These are phyloP conservation scores for Stemphylium lycopersici DNA, from an alignment of 2,329 filamentous ascomycete species.

Conservation along the genomic window DNA sequence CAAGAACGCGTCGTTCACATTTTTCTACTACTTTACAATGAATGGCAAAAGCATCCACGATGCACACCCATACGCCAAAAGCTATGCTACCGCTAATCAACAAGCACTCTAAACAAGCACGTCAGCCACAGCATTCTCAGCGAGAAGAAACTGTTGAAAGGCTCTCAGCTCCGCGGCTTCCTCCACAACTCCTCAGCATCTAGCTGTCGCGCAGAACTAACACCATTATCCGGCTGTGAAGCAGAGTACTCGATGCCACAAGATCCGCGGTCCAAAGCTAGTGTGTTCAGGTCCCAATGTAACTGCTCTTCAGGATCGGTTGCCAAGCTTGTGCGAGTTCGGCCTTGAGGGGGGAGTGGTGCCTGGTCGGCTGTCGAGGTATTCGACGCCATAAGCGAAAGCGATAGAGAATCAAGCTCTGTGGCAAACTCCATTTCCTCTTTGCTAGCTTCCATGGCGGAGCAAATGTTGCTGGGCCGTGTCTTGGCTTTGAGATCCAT, in stretches of 20 bases:
- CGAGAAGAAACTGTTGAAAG: too few species aligned
- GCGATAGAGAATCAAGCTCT: conserved; percentile 40
- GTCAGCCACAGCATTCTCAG: too few species aligned
- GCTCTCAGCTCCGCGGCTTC: conserved; percentile 23
- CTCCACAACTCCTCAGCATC: conserved; percentile 35
- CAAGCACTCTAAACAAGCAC: background rate
- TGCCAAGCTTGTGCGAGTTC: conserved; percentile 34
- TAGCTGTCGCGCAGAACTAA: conserved; percentile 16
- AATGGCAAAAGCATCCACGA: background rate
- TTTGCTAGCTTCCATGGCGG: conserved; percentile 35
- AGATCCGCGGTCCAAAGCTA: conserved; percentile 40
- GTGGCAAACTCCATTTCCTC: conserved; percentile 42
- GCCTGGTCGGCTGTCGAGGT: conserved; percentile 11
- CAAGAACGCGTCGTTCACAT: background rate
- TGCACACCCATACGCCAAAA: conserved; percentile 5
- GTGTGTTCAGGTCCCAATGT: conserved; percentile 43
- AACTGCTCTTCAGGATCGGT: conserved; percentile 44
- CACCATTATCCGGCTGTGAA: conserved; percentile 15
- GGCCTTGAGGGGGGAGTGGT: conserved; percentile 16
- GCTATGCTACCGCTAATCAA: conserved; percentile 19
- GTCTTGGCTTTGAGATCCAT: conserved; percentile 30
- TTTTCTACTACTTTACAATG: background rate
- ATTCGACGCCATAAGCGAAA: conserved; percentile 37
- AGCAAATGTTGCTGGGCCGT: conserved; percentile 40
- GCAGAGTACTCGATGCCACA: conserved; percentile 42